Percentiles rank a stretch among this genome's conserved stretches.
Evolutionary conservation across 164 flowering plant genomes (phyloP).

Genomic region (Malania oleifera): DNA sequence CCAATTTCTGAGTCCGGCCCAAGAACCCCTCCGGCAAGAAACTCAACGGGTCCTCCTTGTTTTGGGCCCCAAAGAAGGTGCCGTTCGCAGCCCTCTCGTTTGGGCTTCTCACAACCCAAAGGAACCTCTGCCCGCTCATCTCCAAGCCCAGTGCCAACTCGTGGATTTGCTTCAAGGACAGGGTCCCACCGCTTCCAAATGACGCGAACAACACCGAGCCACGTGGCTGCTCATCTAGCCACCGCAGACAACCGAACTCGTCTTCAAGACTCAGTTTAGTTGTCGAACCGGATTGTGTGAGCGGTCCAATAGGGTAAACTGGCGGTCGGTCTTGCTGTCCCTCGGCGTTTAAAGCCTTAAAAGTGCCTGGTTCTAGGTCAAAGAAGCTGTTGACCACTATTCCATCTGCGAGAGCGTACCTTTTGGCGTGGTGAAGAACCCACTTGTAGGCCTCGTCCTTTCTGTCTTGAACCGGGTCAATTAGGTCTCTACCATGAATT

Average conservation of each 20-base stretch:
- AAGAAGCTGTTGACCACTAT: neutral
- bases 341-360: neutral
- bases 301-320: neutral
- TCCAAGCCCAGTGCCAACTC: neutral
- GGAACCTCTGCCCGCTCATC: neutral
- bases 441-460: conserved; percentile 38
- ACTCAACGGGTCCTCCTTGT: neutral
- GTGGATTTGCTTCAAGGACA: neutral
- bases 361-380: neutral
- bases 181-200: neutral
- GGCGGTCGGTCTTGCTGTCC: neutral
- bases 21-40: neutral
- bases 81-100: neutral
- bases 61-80: neutral
- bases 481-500: conserved; percentile 36
- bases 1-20: neutral
- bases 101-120: neutral
- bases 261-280: too few species aligned
- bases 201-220: neutral
- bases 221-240: neutral
- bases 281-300: neutral
- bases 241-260: neutral
- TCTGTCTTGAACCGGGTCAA: conserved; percentile 52
- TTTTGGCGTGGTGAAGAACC: conserved; percentile 22
- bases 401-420: neutral